Evolutionary conservation across 345 rosid genomes (phyloP), one percentile per base, ranked within the genome.

Genomic region (Reutealis trisperma): DNA sequence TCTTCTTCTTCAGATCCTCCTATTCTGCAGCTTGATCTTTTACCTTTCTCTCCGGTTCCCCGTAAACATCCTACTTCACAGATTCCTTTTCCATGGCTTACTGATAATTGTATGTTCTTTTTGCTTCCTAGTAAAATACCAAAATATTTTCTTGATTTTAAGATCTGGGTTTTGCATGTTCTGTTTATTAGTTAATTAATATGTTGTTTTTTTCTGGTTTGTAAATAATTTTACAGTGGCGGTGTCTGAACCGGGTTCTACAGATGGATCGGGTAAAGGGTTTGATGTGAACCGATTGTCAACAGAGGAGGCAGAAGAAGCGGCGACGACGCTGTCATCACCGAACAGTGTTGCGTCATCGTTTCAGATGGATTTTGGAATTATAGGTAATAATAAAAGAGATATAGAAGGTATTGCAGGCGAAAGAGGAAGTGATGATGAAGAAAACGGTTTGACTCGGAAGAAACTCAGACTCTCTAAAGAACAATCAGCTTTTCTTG

Each of bases 391-490:
- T 69, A 87, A 21, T 15, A 78, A 87, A 76, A 86, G 92, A 71
- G 89, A 87, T 32, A 68, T 82, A 44, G 95, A 89, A 30, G 72
- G 71, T 19, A 72, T 59, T 1, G 83, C 74, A 24, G 89, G 84
- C 67, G 84, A 78, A 11, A 82, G 92, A 82, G 89, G 96, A 84
- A 91, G 96, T 63, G 97, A 83, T 21, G 98, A 93, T 62, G 99
- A 93, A 18, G 99, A 96, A 34, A 93, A 91, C 76, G 97, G 97
- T 7, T 84, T 80, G 62, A 87, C 93, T n/a, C 84, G 98, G 86
- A 96, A 96, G 89, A 95, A 95, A 83, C 97, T 95, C 34, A 89
- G 98, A 74, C 92, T 95, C 44, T 89, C 99, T 30, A 92, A 93
- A 70, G 92, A 93, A 45, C 98, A 93, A 73, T 93, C 99, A 44